Percentiles rank a stretch among this genome's conserved stretches.
Evolutionary conservation across 805 yeast genomes (phyloP).

Genomic region (Yamadazyma laniorum): DNA sequence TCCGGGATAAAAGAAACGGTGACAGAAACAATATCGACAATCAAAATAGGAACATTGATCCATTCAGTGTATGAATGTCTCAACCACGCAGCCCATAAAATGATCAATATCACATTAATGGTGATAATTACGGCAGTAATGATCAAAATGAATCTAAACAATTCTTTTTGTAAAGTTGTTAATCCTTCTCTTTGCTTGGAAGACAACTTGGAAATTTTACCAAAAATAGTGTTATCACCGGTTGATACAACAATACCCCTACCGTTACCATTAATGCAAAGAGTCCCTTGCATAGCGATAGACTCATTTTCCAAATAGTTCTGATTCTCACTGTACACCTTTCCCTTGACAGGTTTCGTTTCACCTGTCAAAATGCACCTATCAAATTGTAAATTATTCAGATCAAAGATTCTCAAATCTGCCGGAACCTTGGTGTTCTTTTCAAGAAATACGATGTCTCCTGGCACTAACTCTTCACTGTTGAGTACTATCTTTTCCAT

Average conservation of each 20-base stretch:
- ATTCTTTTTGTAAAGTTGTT: slow-evolving; percentile 44
- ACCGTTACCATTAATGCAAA: slow-evolving; percentile 43
- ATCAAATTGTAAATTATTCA: slow-evolving; percentile 43
- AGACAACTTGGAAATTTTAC: slow-evolving; percentile 44
- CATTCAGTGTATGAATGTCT: slow-evolving; percentile 36
- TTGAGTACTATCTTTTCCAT: slow-evolving; percentile 25
- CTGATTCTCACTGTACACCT: slow-evolving; percentile 22
- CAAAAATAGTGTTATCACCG: slow-evolving; percentile 47
- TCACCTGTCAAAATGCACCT: slow-evolving; percentile 51
- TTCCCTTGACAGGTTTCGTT: slow-evolving; percentile 39
- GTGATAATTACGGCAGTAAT: slow-evolving; percentile 22
- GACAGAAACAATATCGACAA: slow-evolving; percentile 44
- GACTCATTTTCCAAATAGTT: slow-evolving; percentile 43
- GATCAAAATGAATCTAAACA: slow-evolving; percentile 33
- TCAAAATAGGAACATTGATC: slow-evolving; percentile 41
- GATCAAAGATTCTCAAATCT: slow-evolving; percentile 42
- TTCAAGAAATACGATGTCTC: slow-evolving; percentile 39
- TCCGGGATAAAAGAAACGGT: slow-evolving; percentile 53
- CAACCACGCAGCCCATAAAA: slow-evolving; percentile 47
- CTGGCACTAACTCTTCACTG: slow-evolving; percentile 42
- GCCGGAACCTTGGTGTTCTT: slow-evolving; percentile 47
- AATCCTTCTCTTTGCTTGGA: slow-evolving; percentile 37
- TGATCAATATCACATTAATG: slow-evolving; percentile 28
- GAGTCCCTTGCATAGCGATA: slow-evolving; percentile 49
- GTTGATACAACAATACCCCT: slow-evolving; percentile 43